Percentiles rank a stretch among this genome's conserved stretches.
Conservation (phyloP, 2,329 filamentous ascomycete genomes). For the Chaetomium sp. region DNA sequence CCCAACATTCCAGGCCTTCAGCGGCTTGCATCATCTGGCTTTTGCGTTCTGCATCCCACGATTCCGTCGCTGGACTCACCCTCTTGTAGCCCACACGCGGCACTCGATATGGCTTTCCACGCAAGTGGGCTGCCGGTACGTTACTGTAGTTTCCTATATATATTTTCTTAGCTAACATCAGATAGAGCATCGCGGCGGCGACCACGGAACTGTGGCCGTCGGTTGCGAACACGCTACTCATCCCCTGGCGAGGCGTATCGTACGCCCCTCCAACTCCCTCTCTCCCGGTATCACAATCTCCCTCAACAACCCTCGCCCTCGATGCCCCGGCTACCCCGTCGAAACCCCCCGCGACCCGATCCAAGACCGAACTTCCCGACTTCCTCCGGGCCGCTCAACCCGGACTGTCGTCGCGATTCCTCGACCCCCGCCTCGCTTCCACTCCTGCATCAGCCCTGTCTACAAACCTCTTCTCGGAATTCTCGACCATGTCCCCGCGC, state of each 20-base stretch:
- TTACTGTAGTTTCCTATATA: neutral
- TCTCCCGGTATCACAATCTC: conserved; percentile 1
- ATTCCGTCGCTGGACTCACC: neutral
- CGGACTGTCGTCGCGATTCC: conserved; percentile 22
- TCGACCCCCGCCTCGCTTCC: conserved; percentile 25
- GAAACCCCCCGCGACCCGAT: neutral
- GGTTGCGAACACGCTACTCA: conserved; percentile 34
- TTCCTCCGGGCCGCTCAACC: conserved; percentile 28
- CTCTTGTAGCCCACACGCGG: conserved; percentile 5
- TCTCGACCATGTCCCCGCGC: conserved; percentile 19
- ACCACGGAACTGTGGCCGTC: conserved; percentile 42
- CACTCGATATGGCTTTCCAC: conserved; percentile 25
- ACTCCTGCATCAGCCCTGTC: conserved; percentile 9
- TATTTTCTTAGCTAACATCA: neutral
- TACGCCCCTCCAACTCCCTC: conserved; percentile 6
- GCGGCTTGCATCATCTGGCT: conserved; percentile 12
- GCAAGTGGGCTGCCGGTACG: conserved; percentile 27
- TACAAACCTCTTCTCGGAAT: conserved; percentile 20
- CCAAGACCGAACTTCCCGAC: conserved; percentile 28
- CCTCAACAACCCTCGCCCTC: neutral
- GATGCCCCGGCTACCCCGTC: neutral
- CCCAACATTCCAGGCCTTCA: conserved; percentile 3
- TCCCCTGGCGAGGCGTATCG: conserved; percentile 30
- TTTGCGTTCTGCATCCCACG: conserved; percentile 10
- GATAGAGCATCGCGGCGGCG: conserved; percentile 37